phyloP scores from a whole-genome alignment of 176 grass and related monocot genomes.

The Carex myosuroides region DNA sequence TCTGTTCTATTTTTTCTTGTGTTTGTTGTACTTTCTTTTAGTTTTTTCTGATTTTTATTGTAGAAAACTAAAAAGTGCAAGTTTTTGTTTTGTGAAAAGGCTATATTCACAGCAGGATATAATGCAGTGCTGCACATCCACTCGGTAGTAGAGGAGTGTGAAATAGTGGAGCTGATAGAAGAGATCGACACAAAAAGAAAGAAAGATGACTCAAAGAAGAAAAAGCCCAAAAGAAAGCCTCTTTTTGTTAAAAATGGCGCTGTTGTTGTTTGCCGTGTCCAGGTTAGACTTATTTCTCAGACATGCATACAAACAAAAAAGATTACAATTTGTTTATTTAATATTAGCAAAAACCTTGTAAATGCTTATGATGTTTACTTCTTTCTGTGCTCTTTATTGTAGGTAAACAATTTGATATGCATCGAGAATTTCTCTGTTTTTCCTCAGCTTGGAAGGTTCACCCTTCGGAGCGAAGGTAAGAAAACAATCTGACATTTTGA shows the following conservation, averaged over 20 bases:
- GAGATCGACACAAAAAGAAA: slow-evolving; percentile 46
- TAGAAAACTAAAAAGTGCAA: background rate
- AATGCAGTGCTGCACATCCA: slow-evolving; percentile 95
- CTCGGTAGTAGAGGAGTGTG: slow-evolving; percentile 90
- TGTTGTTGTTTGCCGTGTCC: slow-evolving; percentile 78
- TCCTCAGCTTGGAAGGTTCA: slow-evolving; percentile 95
- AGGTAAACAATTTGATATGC: slow-evolving; percentile 92
- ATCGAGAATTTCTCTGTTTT: slow-evolving; percentile 80
- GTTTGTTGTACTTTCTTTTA: background rate
- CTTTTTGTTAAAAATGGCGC: slow-evolving; percentile 99
- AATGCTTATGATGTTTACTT: slow-evolving; percentile 12
- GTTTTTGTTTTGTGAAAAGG: slow-evolving; percentile 32
- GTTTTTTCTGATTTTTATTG: background rate
- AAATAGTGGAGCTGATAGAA: slow-evolving; percentile 88
- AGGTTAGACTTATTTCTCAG: slow-evolving; percentile 36
- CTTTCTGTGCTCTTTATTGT: slow-evolving; percentile 14
- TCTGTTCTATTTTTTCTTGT: slow-evolving; percentile 4
- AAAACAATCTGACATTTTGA: background rate
- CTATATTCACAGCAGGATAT: slow-evolving; percentile 95
- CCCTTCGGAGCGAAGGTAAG: slow-evolving; percentile 84
- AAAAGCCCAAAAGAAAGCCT: slow-evolving; percentile 70
- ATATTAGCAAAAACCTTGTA: background rate
- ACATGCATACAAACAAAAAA: background rate
- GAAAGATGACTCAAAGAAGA: slow-evolving; percentile 78
- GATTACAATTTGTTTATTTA: background rate